A percentile compares a stretch with the other conserved stretches of the same genome.
Conservation (phyloP, 2,329 filamentous ascomycete genomes). For the Pseudogymnoascus sp. region DNA sequence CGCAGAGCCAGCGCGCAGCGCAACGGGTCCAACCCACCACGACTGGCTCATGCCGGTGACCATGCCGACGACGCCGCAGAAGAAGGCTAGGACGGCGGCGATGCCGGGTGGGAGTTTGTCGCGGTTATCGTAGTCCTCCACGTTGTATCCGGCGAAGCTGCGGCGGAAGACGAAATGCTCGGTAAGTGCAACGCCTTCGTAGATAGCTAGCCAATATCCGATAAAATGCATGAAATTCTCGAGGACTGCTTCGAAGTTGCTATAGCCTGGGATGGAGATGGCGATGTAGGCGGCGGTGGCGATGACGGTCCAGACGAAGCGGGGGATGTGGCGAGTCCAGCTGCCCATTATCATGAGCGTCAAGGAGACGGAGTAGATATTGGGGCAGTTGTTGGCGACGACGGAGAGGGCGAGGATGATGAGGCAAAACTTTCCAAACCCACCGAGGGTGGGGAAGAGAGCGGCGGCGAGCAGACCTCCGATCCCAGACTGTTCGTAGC, state of each 20-base stretch:
- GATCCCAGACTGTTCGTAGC: conserved; percentile 50
- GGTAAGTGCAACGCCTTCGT: conserved; percentile 55
- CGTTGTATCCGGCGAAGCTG: conserved; percentile 52
- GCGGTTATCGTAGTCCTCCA: conserved; percentile 50
- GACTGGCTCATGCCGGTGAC: conserved; percentile 62
- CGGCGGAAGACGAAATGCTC: conserved; percentile 65
- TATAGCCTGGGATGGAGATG: conserved; percentile 63
- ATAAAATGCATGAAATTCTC: conserved; percentile 65
- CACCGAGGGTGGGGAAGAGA: conserved; percentile 54
- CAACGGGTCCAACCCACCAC: conserved; percentile 64
- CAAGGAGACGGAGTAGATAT: conserved; percentile 63
- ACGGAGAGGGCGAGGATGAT: conserved; percentile 59
- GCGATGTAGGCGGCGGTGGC: conserved; percentile 58
- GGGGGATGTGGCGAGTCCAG: conserved; percentile 53
- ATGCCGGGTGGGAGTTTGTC: conserved; percentile 54
- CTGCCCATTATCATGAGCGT: conserved; percentile 58
- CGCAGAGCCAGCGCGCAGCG: conserved; percentile 45
- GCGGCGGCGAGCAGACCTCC: conserved; percentile 62
- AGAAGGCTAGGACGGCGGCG: conserved; percentile 56
- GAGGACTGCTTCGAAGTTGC: conserved; percentile 55
- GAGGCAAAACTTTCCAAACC: conserved; percentile 66
- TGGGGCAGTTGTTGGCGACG: conserved; percentile 64
- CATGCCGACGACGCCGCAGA: conserved; percentile 57
- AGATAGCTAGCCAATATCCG: conserved; percentile 69
- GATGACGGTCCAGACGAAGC: conserved; percentile 59